Base-by-base conservation (phyloP, 2,329 filamentous ascomycete genomes). In the Penicillium sp. region DNA sequence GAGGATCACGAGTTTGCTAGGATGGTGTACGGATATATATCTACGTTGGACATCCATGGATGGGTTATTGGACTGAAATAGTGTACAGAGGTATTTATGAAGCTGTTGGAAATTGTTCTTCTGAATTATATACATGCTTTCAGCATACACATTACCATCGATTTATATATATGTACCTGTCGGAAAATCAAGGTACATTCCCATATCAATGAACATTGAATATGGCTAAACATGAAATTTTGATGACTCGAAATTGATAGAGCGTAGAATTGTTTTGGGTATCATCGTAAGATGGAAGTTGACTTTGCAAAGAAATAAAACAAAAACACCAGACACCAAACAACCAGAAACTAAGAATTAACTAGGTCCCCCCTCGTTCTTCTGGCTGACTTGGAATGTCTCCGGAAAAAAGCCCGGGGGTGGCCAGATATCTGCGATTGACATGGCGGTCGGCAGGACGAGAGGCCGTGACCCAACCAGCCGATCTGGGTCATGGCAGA, bases 401-500 rank as follows among this genome's bases (percentile, higher is more conserved):
- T 74, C 70, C 3, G 73, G 72, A 52, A 75, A 74, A 48, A 75
- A 75, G 0, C 73, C 72, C 3, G 72, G 73, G 1, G 72, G 73
- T 14, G 73, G 73, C 73, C 73, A 75, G 7, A 75, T 74, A 64
- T 75, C 72, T 5, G 69, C 71, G 47, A 74, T 74, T 3, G 70
- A 73, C 23, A 71, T 65, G 28, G 56, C 47, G 16, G 71, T 65
- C 1, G 73, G 72, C 58, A 72, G 67, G 6, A 74, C 65, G 23
- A 74, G 52, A 18, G 71, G 67, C 35, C 71, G 67, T 8, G 71
- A 67, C 47, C 67, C 67, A 2, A 63, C 67, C n/a, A 75, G 59
- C 28, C 74, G 71, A 58, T 76, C 73, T 3, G 74, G 74, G 55
- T 77, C 74, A 60, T 77, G 73, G 28, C 74, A 77, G 55, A 77